Base-by-base conservation (phyloP, 139 green algal genomes). In the Raphidocelis subcapitata region DNA sequence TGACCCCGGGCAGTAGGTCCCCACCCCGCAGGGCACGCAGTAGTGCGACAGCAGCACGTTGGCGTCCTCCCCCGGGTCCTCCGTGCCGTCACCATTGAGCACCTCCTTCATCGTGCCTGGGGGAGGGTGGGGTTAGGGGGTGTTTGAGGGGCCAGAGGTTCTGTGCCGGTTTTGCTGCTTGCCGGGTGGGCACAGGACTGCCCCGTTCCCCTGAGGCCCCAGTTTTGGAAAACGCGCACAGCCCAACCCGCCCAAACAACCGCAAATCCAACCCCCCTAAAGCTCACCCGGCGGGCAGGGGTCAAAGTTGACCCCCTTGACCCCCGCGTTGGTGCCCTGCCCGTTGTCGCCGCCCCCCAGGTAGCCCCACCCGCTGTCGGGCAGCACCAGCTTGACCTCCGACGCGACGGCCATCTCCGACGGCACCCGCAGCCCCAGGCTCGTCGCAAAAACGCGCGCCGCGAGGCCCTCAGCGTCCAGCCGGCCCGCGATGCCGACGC, bases 271-370 rank as follows among this genome's bases (percentile, higher is more conserved):
- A n/a, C n/a, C n/a, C n/a, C n/a, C n/a, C n/a, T n/a, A 49, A 12
- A 20, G 41, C 41, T 49, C 41, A 49, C 41, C 41, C 12, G 41
- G 8, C 1, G 72, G 72, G 63, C 72, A 78, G 8, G 62, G 62
- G 52, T 69, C 74, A 1, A 36, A 60, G 28, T 69, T 69, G 16
- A 75, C 66, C 8, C 74, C 66, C 20, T 41, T 54, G 3, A 74
- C 65, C 1, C 41, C 66, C 0, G 65, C 65, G 15, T 80, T 74
- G 4, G 70, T 65, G 2, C 66, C 74, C 21, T 66, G 66, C 8
- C 60, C 74, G 59, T 70, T 75, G 56, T 80, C 74, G 24, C 66
- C 66, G 33, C 73, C 73, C 12, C 65, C 73, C 1, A 78, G 51
- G 63, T 78, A 78, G 21, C 62, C 52, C 52, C 54, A 78, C 1